phyloP scores from a whole-genome alignment of 1,139 yeast genomes.

The Meyerozyma carpophila region DNA sequence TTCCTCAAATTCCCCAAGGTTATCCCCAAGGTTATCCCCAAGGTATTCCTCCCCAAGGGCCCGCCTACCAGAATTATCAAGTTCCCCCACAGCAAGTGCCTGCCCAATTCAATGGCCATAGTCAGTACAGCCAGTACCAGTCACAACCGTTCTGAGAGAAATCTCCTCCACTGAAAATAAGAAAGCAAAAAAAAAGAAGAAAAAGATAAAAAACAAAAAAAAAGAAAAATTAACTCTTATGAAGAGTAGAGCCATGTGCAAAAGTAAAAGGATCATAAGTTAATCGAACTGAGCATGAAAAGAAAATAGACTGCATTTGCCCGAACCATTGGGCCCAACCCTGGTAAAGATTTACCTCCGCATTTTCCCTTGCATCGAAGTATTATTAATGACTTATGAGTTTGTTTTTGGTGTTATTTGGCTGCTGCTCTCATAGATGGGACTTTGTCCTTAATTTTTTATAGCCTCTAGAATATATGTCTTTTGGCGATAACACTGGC shows the following conservation, averaged over 20 bases:
- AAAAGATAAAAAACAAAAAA: slow-evolving; percentile 5
- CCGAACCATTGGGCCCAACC: background rate
- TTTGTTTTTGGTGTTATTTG: background rate
- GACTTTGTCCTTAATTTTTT: background rate
- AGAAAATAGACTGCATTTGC: background rate
- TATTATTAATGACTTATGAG: slow-evolving; percentile 1
- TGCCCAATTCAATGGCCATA: slow-evolving; percentile 1
- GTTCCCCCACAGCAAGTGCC: slow-evolving; percentile 1
- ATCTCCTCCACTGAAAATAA: slow-evolving; percentile 2
- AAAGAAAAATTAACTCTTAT: slow-evolving; percentile 1
- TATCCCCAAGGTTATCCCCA: slow-evolving; percentile 5
- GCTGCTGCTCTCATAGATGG: slow-evolving; percentile 1
- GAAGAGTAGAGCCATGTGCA: slow-evolving; percentile 1
- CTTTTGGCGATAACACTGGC: background rate
- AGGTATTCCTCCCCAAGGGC: slow-evolving; percentile 2
- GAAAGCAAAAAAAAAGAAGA: slow-evolving; percentile 6
- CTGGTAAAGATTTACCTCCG: background rate
- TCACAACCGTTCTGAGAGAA: slow-evolving; percentile 5
- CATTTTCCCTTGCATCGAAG: background rate
- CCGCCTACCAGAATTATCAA: slow-evolving; percentile 9
- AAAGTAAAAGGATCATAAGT: slow-evolving; percentile 3
- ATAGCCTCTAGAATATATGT: background rate
- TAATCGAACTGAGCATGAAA: slow-evolving; percentile 2
- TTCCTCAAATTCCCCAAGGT: background rate
- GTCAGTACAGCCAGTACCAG: slow-evolving; percentile 5